Base-by-base conservation (phyloP, 1,284 basidiomycete genomes). In the Pisolithus thermaeus region DNA sequence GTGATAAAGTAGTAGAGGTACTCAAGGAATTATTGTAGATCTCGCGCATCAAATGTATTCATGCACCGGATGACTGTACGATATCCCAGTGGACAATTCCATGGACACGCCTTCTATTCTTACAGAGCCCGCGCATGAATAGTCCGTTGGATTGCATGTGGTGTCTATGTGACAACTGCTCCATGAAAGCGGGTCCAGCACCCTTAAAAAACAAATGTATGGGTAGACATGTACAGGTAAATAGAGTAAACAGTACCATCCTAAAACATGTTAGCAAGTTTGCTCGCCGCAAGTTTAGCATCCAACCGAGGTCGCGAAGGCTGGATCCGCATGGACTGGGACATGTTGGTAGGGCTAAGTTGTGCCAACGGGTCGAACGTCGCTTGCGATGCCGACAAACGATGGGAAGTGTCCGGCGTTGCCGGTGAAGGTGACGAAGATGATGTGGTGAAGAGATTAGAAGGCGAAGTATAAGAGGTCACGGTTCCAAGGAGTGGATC, bases 261-360 rank as follows among this genome's bases (percentile, higher is more conserved):
- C 54, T 71, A 91, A 62, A 90, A 87, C 84, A 91, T 88, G 62
- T 91, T 91, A 7, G 88, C 89, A 51, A 92, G 75, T 66, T 90
- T 91, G 66, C 87, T 90, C 22, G 90, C 89, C n/a, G 89, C 89
- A 65, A 91, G 84, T 58, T 81, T 75, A 7, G 90, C 82, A 67
- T 92, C 89, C 60, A 92, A 64, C 58, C 84, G 75, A 43, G 83
- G 79, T 55, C 87, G 70, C 37, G 77, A 79, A 9, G 87, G 82
- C 56, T 80, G 79, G 40, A 84, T 73, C 18, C 84, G 79, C 63
- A 90, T 68, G 20, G 86, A 87, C 46, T 74, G 75, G 3, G 84
- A 74, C 82, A 89, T 82, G 56, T 75, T 74, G 41, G 74, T 70
- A 12, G 84, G 76, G 54, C 71, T 72, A 37, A 76, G 70, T 56